A percentile compares a stretch with the other conserved stretches of the same genome.
Evolutionary conservation across 441 rosid genomes (phyloP).

Genomic region (Syzygium malaccense): DNA sequence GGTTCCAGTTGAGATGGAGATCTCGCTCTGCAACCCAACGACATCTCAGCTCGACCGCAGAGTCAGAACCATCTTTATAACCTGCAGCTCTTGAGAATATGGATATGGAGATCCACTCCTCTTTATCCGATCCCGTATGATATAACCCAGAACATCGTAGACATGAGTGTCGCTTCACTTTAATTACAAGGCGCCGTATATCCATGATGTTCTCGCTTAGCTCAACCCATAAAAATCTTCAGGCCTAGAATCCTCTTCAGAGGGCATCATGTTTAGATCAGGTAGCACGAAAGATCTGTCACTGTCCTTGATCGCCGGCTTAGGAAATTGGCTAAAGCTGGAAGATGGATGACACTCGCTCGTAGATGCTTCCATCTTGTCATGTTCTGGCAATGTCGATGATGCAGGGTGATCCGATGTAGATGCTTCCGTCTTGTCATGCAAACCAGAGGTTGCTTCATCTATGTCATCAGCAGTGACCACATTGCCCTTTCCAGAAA

Average conservation of each 20-base stretch:
- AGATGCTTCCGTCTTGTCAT: constrained; percentile 3
- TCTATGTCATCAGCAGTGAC: not conserved
- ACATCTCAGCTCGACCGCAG: not conserved
- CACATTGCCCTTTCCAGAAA: not conserved
- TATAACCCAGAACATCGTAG: not conserved
- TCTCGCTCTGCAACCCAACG: not conserved
- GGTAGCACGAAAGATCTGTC: constrained; percentile 31
- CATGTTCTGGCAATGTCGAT: not conserved
- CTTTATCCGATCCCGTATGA: not conserved
- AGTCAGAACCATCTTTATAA: not conserved
- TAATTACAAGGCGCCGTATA: not conserved
- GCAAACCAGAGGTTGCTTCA: constrained; percentile 4
- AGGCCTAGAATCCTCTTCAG: constrained; percentile 29
- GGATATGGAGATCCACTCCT: not conserved
- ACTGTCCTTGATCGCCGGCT: constrained; percentile 3
- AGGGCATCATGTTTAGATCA: constrained; percentile 69
- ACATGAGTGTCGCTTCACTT: not conserved
- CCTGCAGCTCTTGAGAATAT: not conserved
- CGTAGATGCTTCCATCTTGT: not conserved
- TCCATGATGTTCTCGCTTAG: constrained; percentile 5
- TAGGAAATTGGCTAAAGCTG: constrained; percentile 6
- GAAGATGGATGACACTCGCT: constrained; percentile 2
- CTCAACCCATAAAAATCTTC: constrained; percentile 25
- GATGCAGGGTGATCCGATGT: not conserved
- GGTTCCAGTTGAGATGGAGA: not conserved